phyloP scores from a whole-genome alignment of 257 asterid genomes.

The Ligustrum vulgare region DNA sequence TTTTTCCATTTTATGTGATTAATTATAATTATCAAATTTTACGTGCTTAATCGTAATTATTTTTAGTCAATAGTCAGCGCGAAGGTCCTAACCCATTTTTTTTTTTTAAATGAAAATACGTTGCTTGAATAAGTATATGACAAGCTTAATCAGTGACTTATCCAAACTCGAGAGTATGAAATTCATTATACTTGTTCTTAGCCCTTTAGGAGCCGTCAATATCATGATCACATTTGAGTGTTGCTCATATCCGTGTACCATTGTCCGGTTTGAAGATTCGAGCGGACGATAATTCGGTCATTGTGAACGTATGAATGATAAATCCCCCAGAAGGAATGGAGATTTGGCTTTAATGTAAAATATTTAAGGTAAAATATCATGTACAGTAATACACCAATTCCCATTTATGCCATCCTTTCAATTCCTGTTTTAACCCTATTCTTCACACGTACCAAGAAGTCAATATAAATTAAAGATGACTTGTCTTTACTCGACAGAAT shows the following conservation, averaged over 20 bases:
- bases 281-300: background rate
- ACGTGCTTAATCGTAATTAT: background rate
- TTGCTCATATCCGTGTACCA: background rate
- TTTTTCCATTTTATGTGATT: background rate
- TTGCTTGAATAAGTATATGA: background rate
- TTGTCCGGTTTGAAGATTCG: background rate
- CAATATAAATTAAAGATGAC: background rate
- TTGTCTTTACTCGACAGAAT: background rate
- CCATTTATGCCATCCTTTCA: no score
- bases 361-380: no score
- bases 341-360: background rate
- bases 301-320: background rate
- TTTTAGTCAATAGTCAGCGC: background rate
- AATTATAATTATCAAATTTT: background rate
- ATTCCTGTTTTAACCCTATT: no score
- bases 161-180: conserved; percentile 7
- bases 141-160: background rate
- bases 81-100: background rate
- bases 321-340: no score
- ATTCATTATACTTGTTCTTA: conserved; percentile 8
- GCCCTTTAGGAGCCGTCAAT: background rate
- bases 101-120: background rate
- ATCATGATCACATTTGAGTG: background rate
- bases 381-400: no score
- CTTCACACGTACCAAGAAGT: no score